Conservation (phyloP, 495 filamentous ascomycete genomes). For the Tuber microsphaerosporum region DNA sequence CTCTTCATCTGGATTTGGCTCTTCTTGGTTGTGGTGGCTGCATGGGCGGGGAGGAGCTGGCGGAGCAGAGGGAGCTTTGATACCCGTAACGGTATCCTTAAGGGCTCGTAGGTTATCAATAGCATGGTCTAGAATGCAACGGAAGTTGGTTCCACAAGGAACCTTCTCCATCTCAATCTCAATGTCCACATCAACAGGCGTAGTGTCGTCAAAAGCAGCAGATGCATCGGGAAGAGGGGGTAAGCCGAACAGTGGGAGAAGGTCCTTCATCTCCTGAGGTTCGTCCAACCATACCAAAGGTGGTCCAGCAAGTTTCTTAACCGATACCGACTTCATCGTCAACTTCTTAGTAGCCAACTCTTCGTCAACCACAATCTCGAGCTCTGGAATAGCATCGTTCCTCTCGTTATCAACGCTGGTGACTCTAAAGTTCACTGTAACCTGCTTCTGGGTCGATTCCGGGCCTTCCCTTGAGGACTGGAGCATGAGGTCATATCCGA, state of each 20-base stretch:
- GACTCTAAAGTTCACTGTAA: constrained; percentile 13
- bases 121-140: not conserved
- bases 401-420: constrained; percentile 17
- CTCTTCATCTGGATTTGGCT: not conserved
- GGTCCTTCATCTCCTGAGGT: not conserved
- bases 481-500: constrained; percentile 21
- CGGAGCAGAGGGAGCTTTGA: not conserved
- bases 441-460: constrained; percentile 9
- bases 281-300: not conserved
- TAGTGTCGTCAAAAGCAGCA: not conserved
- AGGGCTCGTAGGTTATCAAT: not conserved
- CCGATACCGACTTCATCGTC: constrained; percentile 8
- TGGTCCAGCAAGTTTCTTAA: constrained; percentile 10
- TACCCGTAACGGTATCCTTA: not conserved
- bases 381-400: constrained; percentile 23
- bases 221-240: not conserved
- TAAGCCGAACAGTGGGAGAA: not conserved
- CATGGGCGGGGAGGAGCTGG: not conserved
- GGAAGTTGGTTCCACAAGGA: not conserved
- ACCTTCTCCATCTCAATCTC: not conserved
- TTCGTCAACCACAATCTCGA: constrained; percentile 19
- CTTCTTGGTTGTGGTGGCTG: not conserved
- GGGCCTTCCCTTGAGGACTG: not conserved
- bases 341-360: constrained; percentile 5
- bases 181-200: not conserved